phyloP scores from a whole-genome alignment of 2,329 filamentous ascomycete genomes.

The Taxawa tesnikishii region DNA sequence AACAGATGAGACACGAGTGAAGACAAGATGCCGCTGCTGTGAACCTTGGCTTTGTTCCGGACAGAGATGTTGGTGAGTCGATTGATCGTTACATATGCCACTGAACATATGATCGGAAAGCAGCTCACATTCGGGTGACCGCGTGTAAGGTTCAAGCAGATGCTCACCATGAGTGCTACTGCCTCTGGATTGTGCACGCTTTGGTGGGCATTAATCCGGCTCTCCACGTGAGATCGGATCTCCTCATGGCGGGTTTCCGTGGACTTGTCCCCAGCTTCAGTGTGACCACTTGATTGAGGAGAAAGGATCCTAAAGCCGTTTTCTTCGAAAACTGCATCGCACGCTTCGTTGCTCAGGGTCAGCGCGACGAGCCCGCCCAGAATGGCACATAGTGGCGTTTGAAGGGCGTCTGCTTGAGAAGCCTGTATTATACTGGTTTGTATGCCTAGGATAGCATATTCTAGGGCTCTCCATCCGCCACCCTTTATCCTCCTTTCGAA shows the following conservation, averaged over 20 bases:
- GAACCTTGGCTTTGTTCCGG: background rate
- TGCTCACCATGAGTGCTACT: conserved; percentile 1
- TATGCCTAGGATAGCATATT: conserved; percentile 43
- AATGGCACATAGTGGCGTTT: background rate
- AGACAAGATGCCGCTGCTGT: background rate
- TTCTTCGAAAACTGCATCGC: conserved; percentile 34
- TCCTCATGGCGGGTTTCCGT: background rate
- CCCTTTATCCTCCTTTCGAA: conserved; percentile 66
- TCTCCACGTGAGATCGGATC: background rate
- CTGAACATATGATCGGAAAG: background rate
- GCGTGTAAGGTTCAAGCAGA: background rate
- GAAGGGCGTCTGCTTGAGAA: background rate
- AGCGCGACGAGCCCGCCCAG: conserved; percentile 62
- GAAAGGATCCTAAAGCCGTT: background rate
- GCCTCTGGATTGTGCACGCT: conserved; percentile 1
- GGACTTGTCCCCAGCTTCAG: background rate
- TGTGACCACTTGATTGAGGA: background rate
- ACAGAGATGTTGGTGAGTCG: background rate
- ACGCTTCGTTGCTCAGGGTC: conserved; percentile 60
- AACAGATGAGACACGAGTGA: background rate
- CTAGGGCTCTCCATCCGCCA: conserved; percentile 66
- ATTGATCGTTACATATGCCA: background rate
- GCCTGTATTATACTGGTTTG: background rate
- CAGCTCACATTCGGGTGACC: background rate
- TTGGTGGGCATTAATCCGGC: background rate